Evolutionary conservation across 2,329 filamentous ascomycete species (phyloP).

Genomic region (Penicillium crustosum): DNA sequence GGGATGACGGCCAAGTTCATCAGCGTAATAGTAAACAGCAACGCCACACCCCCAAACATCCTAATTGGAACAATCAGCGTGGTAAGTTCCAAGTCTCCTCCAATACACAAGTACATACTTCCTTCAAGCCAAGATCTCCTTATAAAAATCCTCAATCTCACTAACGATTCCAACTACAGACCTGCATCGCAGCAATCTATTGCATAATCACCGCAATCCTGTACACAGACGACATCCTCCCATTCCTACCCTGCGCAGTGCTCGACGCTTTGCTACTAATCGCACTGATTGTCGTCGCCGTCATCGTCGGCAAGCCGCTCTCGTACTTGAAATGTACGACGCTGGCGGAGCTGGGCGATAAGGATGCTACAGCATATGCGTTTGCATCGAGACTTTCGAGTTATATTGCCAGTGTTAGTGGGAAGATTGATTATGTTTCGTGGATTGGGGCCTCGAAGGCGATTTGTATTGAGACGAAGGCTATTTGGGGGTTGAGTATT

Average conservation of each 20-base stretch:
- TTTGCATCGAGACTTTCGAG: conserved; percentile 55
- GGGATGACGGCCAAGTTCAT: conserved; percentile 83
- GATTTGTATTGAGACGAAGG: conserved; percentile 81
- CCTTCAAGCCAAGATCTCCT: background rate
- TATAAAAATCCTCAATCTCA: background rate
- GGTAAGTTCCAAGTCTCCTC: conserved; percentile 62
- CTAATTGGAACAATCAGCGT: conserved; percentile 77
- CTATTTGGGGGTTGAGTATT: conserved; percentile 82
- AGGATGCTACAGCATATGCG: conserved; percentile 52
- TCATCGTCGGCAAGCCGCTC: conserved; percentile 76
- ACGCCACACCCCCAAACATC: conserved; percentile 66
- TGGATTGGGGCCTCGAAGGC: conserved; percentile 62
- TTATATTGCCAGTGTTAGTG: conserved; percentile 53
- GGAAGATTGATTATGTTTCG: conserved; percentile 50
- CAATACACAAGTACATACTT: background rate
- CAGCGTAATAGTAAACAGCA: conserved; percentile 66
- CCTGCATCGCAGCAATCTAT: conserved; percentile 77
- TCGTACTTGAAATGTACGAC: conserved; percentile 72
- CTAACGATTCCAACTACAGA: conserved; percentile 49
- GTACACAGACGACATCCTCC: conserved; percentile 73
- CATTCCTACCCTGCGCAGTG: conserved; percentile 66
- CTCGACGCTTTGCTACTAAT: conserved; percentile 71
- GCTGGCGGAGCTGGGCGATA: conserved; percentile 49
- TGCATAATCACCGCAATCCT: conserved; percentile 77
- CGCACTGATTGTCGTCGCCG: conserved; percentile 73